These are phyloP conservation scores for Stellera chamaejasme DNA, from an alignment of 345 rosid genomes.

Conservation along the genomic window DNA sequence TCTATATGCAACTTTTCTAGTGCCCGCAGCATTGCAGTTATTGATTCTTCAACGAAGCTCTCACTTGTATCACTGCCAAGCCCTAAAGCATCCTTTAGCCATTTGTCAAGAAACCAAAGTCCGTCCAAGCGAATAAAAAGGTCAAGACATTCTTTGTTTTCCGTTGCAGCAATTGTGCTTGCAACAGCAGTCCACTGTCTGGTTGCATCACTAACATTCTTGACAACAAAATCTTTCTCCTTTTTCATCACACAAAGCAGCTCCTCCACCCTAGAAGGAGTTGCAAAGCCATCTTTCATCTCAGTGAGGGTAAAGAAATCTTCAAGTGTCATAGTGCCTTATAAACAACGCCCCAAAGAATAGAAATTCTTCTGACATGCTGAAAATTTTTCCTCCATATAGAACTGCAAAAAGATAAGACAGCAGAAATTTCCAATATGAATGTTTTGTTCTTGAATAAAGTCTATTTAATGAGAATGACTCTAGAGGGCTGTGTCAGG, in stretches of 20 bases:
- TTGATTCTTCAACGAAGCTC: constrained; percentile 57
- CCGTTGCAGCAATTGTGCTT: constrained; percentile 69
- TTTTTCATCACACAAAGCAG: constrained; percentile 63
- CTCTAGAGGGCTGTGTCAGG: constrained; percentile 1
- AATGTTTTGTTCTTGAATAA: constrained; percentile 23
- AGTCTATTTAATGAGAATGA: constrained; percentile 10
- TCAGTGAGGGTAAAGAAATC: constrained; percentile 86
- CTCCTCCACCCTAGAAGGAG: constrained; percentile 69
- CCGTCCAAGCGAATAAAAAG: constrained; percentile 84
- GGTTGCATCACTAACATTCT: constrained; percentile 62
- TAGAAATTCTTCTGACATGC: constrained; percentile 18
- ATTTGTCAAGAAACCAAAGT: constrained; percentile 54
- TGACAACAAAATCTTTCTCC: constrained; percentile 52
- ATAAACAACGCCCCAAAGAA: constrained; percentile 36
- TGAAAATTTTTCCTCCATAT: constrained; percentile 26
- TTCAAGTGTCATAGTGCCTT: constrained; percentile 73
- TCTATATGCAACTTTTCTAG: constrained; percentile 65
- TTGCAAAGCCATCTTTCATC: constrained; percentile 85
- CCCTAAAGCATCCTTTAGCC: constrained; percentile 66
- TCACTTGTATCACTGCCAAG: constrained; percentile 36
- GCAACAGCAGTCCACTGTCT: constrained; percentile 94
- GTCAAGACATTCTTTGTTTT: constrained; percentile 81
- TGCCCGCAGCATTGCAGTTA: constrained; percentile 61
- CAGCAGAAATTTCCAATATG: background rate
- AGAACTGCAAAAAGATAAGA: constrained; percentile 11